These are phyloP conservation scores for Tetrahymena thermophila DNA, from an alignment of 73 alveolate species.

Conservation along the genomic window DNA sequence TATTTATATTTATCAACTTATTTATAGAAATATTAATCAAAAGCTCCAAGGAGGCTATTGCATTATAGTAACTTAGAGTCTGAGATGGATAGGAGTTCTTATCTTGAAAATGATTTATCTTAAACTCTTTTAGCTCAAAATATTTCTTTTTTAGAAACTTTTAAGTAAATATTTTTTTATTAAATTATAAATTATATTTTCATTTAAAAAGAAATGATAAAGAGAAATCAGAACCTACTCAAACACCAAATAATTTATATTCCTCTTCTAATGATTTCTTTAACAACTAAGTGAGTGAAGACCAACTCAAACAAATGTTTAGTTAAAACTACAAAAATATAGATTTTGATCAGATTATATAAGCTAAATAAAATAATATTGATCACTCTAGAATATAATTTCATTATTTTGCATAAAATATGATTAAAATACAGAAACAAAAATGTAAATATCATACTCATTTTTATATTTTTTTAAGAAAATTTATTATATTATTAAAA, in stretches of 20 bases:
- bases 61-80: neutral
- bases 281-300: neutral
- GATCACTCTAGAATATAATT: neutral
- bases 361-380: neutral
- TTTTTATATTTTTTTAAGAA: neutral
- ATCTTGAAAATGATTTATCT: neutral
- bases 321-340: neutral
- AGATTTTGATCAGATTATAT: neutral
- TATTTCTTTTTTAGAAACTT: neutral
- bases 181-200: neutral
- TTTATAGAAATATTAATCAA: neutral
- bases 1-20: neutral
- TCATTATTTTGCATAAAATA: neutral
- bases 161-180: neutral
- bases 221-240: neutral
- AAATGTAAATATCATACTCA: neutral
- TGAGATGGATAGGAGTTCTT: neutral
- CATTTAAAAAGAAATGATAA: neutral
- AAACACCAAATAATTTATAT: neutral
- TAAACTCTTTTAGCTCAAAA: neutral
- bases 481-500: no score
- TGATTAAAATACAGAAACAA: neutral
- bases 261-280: neutral
- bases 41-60: neutral
- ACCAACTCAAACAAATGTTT: neutral